Evolutionary conservation across 2,329 filamentous ascomycete species (phyloP).

Genomic region (Cladorrhinum sp.): DNA sequence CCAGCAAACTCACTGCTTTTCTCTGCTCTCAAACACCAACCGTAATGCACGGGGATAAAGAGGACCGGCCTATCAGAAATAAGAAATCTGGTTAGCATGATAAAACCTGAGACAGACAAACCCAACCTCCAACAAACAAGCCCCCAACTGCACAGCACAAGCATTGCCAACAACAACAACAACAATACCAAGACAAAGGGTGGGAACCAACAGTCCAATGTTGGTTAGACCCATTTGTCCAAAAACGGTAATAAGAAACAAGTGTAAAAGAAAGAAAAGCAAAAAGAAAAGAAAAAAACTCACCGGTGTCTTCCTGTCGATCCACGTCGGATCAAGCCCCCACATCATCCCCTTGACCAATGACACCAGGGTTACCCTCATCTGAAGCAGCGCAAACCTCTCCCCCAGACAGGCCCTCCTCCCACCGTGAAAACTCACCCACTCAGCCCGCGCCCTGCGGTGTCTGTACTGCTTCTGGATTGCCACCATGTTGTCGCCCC

Average conservation of each 20-base stretch:
- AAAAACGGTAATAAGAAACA: neutral
- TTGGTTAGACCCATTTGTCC: neutral
- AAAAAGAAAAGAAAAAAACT: neutral
- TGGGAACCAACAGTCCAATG: neutral
- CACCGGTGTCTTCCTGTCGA: conserved; percentile 21
- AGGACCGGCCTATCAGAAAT: conserved; percentile 16
- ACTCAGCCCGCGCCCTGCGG: conserved; percentile 18
- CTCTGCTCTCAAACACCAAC: conserved; percentile 13
- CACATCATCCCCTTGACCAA: conserved; percentile 14
- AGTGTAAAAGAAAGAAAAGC: neutral
- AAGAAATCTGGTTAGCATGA: neutral
- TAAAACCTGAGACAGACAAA: neutral
- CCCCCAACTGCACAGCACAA: neutral
- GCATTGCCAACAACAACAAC: neutral
- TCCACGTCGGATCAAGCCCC: conserved; percentile 17
- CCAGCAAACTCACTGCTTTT: neutral
- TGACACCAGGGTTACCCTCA: conserved; percentile 17
- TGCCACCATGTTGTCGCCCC: conserved; percentile 10
- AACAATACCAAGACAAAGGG: neutral
- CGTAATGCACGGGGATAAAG: conserved; percentile 17
- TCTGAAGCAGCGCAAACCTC: conserved; percentile 19
- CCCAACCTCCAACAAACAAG: neutral
- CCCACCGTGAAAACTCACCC: conserved; percentile 22
- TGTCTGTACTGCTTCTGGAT: conserved; percentile 20
- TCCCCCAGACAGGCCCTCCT: conserved; percentile 20